Evolutionary conservation across 768 basidiomycete genomes (phyloP), one percentile per base, ranked within the genome.

Genomic region (Dictyophora rubrovolvata): DNA sequence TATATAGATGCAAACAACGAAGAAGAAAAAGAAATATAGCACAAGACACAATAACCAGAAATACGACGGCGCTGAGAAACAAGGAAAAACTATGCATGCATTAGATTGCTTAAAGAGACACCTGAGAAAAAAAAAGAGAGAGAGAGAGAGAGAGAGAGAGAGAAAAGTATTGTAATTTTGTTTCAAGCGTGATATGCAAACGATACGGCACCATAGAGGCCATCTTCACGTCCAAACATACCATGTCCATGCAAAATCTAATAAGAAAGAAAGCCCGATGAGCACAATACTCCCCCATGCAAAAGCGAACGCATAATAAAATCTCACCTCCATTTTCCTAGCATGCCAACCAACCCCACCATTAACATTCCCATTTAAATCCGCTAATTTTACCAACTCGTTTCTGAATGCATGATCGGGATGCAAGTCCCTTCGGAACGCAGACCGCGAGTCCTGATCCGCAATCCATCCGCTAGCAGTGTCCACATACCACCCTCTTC

Each of bases 331-430:
- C 90, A 96, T 93, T 74, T 99, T 99, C 60, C 94, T 75, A 20
- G 89, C 85, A 72, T 96, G 93, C 93, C 94, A 98, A 0, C 95
- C 95, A 5, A 95, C 82, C 3, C 87, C 88, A 65, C 87, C 90
- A 68, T 79, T 87, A n/a, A 95, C 91, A 66, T 90, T 89, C 9
- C 93, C 91, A 63, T 90, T 89, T 5, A 88, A 85, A 59, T 85
- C 77, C 10, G 89, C 84, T 20, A 96, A 73, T 55, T 79, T 77
- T 63, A 83, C 80, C 68, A 95, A 75, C 67, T 89, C 87, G 23
- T 71, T 68, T 53, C 93, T 75, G 70, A 87, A 80, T 1, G 85
- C 83, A 69, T 95, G 87, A 3, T 74, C 75, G 16, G 68, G 67
- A 5, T 74, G 70, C 9, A 93, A 70, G 64, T 85, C 84, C 37